Evolutionary conservation across 192 early-diverging fungal genomes (phyloP), one percentile per base, ranked within the genome.

Genomic region (Backusella liffmaniae): DNA sequence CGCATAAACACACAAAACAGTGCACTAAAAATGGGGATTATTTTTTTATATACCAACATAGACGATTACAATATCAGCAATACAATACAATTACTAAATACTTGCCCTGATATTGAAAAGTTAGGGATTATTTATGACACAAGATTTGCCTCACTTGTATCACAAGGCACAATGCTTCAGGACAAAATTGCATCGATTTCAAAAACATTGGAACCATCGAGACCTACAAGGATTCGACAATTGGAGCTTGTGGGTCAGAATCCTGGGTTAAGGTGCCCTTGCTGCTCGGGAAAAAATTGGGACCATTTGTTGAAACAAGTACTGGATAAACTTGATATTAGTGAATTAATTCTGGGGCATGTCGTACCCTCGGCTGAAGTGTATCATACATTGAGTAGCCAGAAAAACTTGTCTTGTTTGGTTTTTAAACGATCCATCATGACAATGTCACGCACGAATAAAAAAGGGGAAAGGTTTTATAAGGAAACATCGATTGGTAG

Each of bases 151-250:
- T 62, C 56, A 29, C 26, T 62, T 10, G 56, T 62, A 62, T 26
- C 56, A 62, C 56, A 62, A 62, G 56, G 56, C 23, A 62, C 56
- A 62, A 12, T 29, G 56, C 56, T 62, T 29, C 56, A 62, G 56
- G 56, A 62, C 9, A 62, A 62, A 12, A 62, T 62, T 62, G 56
- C 21, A 29, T 23, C 29, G 56, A 29, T 62, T 62, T 62, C 56
- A 29, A 62, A 62, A 62, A 29, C 56, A 29, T 21, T 62, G 56
- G 26, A 62, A 23, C 56, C 29, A 62, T 2, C 21, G 10, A 26
- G 10, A 29, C 21, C 21, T 29, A 26, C 56, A 29, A 62, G 10
- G 12, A 29, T 62, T 26, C 56, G 56, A 4, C 56, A 62, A 62
- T 62, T 62, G 56, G 56, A 62, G 56, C 23, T 62, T 62, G 23